phyloP scores from a whole-genome alignment of 345 rosid genomes.

The Euphorbia lathyris region DNA sequence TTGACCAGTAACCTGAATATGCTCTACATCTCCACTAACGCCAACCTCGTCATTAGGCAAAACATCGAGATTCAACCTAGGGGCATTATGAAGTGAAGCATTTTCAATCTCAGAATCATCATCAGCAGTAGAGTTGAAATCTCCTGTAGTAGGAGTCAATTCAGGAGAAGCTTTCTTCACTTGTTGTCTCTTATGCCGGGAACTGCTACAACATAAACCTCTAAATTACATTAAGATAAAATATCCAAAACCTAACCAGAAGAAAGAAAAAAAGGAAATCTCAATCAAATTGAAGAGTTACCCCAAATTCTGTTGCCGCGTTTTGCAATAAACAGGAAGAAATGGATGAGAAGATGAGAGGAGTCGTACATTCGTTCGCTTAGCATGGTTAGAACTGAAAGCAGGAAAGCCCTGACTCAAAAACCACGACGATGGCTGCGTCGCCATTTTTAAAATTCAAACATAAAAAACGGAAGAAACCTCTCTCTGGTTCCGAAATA shows the following conservation, averaged over 20 bases:
- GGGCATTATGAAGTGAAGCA: slow-evolving; percentile 20
- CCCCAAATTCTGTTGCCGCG: slow-evolving; percentile 66
- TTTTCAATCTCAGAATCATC: slow-evolving; percentile 43
- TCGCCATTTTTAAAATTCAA: slow-evolving; percentile 33
- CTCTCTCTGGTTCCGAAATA: background rate
- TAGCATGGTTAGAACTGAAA: slow-evolving; percentile 15
- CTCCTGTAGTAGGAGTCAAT: too few relatives aligned
- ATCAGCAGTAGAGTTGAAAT: slow-evolving; percentile 29
- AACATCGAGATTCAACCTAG: slow-evolving; percentile 22
- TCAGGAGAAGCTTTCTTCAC: slow-evolving; percentile 51
- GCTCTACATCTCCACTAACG: slow-evolving; percentile 4
- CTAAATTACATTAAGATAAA: background rate
- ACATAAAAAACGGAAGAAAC: background rate
- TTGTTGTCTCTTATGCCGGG: slow-evolving; percentile 42
- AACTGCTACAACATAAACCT: slow-evolving; percentile 28
- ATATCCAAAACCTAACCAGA: background rate
- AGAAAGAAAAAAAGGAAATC: background rate
- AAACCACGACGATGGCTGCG: slow-evolving; percentile 56
- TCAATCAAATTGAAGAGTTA: slow-evolving; percentile 11
- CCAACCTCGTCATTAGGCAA: slow-evolving; percentile 13
- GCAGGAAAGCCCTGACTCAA: slow-evolving; percentile 38
- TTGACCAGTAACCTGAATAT: background rate
- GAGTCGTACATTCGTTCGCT: slow-evolving; percentile 29
- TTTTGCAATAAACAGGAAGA: slow-evolving; percentile 65
- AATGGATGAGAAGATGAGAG: slow-evolving; percentile 39